These are phyloP conservation scores for Amorphotheca resinae DNA, from an alignment of 495 filamentous ascomycete genomes.

Conservation along the genomic window DNA sequence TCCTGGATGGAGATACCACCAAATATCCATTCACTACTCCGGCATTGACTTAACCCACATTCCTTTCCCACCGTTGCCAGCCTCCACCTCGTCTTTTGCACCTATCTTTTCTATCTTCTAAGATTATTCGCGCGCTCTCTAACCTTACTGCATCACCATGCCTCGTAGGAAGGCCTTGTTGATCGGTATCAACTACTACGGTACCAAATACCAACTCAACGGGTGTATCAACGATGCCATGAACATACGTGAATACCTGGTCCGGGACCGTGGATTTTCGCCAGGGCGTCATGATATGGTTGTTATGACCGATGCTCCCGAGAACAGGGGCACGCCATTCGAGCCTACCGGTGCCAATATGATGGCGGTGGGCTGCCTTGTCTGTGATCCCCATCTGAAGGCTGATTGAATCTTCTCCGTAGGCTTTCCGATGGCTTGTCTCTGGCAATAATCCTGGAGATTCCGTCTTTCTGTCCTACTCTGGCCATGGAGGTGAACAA, in stretches of 20 bases:
- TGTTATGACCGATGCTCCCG: slow-evolving; percentile 37
- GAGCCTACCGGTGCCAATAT: slow-evolving; percentile 44
- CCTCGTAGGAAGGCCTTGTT: slow-evolving; percentile 42
- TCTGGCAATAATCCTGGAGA: slow-evolving; percentile 35
- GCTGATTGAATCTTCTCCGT: background rate
- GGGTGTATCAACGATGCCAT: slow-evolving; percentile 46
- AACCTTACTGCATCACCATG: slow-evolving; percentile 14
- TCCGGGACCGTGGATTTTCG: slow-evolving; percentile 35
- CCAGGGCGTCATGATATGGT: slow-evolving; percentile 37
- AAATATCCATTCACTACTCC: too few relatives aligned
- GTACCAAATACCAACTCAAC: slow-evolving; percentile 34
- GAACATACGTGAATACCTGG: slow-evolving; percentile 35
- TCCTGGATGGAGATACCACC: too few relatives aligned
- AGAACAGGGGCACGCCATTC: slow-evolving; percentile 35
- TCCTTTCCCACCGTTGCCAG: too few relatives aligned
- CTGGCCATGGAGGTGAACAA: slow-evolving; percentile 42
- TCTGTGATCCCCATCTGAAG: background rate
- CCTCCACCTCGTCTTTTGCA: too few relatives aligned
- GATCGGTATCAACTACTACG: slow-evolving; percentile 52
- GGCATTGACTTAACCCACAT: too few relatives aligned
- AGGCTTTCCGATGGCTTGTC: slow-evolving; percentile 43
- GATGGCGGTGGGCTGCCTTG: slow-evolving; percentile 24
- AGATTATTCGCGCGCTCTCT: too few relatives aligned
- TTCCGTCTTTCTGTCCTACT: slow-evolving; percentile 43
- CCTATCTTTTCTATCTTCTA: too few relatives aligned